Conservation (phyloP, 805 yeast species). For the Yarrowia sp. region DNA sequence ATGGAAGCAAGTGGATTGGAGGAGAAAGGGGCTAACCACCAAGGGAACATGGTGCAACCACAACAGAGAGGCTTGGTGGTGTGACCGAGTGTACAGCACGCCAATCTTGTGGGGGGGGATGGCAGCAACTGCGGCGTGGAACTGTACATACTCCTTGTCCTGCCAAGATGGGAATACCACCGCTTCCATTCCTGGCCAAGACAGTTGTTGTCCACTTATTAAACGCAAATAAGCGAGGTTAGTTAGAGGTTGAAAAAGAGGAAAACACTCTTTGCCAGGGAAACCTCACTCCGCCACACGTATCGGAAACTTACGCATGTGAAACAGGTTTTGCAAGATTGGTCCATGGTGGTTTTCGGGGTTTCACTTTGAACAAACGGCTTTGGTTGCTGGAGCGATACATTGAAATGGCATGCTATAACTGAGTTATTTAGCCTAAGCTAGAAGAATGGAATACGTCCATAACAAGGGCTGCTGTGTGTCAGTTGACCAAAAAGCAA, state of each 20-base stretch:
- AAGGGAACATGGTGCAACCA: neutral
- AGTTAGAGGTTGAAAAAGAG: neutral
- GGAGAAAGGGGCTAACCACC: neutral
- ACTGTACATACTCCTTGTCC: neutral
- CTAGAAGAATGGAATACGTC: neutral
- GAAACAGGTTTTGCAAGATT: neutral
- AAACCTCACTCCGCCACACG: neutral
- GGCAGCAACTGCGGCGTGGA: neutral
- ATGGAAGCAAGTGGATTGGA: neutral
- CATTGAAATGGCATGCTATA: neutral
- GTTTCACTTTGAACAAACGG: neutral
- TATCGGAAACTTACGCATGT: neutral
- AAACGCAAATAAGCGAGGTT: conserved; percentile 21
- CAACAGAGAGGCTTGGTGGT: neutral
- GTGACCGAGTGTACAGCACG: neutral
- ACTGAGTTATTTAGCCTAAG: neutral
- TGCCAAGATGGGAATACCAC: neutral
- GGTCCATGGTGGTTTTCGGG: neutral
- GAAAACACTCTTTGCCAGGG: too few relatives aligned
- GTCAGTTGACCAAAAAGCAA: neutral
- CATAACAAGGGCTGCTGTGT: neutral
- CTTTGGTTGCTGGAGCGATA: neutral
- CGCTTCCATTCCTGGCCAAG: conserved; percentile 3
- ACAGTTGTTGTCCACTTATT: neutral
- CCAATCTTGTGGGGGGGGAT: neutral